Evolutionary conservation across 148 eudicot species (phyloP).

Genomic region (Spergularia marina): DNA sequence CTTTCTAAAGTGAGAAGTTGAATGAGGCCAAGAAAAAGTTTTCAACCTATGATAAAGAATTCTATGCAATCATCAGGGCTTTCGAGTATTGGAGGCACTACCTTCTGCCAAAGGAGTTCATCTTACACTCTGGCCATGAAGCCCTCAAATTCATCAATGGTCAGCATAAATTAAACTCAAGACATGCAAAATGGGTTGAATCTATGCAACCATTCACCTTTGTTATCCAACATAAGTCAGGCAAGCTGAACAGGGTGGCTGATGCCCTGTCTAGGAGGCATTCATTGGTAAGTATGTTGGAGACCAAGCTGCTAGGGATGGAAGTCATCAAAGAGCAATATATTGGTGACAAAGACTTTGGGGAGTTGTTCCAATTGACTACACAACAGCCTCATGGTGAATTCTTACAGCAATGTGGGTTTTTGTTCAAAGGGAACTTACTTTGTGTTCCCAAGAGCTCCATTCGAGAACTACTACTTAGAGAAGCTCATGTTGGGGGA

Average conservation of each 20-base stretch:
- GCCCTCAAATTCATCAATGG: neutral
- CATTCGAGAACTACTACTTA: neutral
- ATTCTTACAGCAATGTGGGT: neutral
- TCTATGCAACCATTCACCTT: neutral
- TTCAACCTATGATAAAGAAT: neutral
- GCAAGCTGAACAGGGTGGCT: neutral
- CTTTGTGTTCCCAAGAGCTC: conserved; percentile 10
- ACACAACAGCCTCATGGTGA: too few species aligned
- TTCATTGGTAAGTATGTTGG: neutral
- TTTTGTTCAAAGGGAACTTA: neutral
- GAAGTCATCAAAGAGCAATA: neutral
- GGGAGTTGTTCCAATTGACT: neutral
- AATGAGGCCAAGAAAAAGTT: neutral
- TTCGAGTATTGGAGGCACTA: neutral
- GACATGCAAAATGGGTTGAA: conserved; percentile 12
- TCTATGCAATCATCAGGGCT: neutral
- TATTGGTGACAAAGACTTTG: neutral
- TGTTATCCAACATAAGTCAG: neutral
- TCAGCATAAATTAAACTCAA: neutral
- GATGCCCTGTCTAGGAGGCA: neutral
- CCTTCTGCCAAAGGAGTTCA: neutral
- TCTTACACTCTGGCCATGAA: neutral
- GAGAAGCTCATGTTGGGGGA: too few species aligned
- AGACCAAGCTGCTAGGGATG: neutral
- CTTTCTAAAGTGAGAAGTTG: conserved; percentile 3